Conservation (phyloP, 306 rosid species). For the Glycine soja region DNA sequence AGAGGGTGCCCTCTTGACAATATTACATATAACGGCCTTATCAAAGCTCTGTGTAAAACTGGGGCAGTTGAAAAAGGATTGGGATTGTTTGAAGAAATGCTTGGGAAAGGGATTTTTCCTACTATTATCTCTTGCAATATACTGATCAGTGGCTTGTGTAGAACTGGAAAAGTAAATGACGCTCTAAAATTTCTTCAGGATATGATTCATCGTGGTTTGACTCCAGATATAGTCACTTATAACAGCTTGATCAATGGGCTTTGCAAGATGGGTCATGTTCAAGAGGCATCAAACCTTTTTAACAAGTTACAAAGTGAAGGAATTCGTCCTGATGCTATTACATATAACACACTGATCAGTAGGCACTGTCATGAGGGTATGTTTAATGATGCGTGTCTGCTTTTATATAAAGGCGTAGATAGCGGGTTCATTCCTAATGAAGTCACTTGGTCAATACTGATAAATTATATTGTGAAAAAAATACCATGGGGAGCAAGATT, state of each 20-base stretch:
- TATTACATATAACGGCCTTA: conserved; percentile 81
- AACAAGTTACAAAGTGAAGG: conserved; percentile 76
- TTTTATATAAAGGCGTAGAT: conserved; percentile 70
- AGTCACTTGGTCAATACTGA: conserved; percentile 79
- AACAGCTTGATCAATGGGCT: conserved; percentile 86
- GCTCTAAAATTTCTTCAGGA: conserved; percentile 80
- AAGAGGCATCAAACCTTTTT: conserved; percentile 78
- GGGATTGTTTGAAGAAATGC: conserved; percentile 83
- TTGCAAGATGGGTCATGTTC: conserved; percentile 68
- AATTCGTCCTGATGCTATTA: conserved; percentile 71
- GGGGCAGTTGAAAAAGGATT: conserved; percentile 79
- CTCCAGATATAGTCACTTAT: conserved; percentile 86
- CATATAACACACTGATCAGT: conserved; percentile 80
- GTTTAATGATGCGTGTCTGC: conserved; percentile 68
- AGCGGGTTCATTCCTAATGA: conserved; percentile 78
- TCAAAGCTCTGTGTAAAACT: conserved; percentile 74
- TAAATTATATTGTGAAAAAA: conserved; percentile 56
- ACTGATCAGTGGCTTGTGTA: conserved; percentile 78
- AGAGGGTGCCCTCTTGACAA: conserved; percentile 82
- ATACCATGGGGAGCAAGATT: conserved; percentile 40
- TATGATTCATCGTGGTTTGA: conserved; percentile 72
- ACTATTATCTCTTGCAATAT: conserved; percentile 72
- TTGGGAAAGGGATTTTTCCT: conserved; percentile 65
- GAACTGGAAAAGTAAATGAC: conserved; percentile 68
- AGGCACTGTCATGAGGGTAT: conserved; percentile 73